Base-by-base conservation (phyloP, 1,284 basidiomycete genomes). In the Ganoderma multipileum region DNA sequence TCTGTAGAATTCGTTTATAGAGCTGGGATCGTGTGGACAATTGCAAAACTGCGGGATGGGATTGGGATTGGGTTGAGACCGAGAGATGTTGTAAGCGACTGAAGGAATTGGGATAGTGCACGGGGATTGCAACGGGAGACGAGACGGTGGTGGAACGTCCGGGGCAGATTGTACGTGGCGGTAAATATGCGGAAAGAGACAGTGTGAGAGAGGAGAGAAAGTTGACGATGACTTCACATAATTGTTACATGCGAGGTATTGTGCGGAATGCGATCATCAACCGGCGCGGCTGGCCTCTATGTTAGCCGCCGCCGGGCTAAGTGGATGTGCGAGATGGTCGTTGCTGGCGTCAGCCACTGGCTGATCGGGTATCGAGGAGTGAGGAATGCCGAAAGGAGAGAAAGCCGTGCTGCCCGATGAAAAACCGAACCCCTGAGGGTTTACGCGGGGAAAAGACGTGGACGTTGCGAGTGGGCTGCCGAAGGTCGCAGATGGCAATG, bases 311-410 rank as follows among this genome's bases (percentile, higher is more conserved):
- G 83, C 80, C 76, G 83, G 82, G 74, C 87, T 83, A 79, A 87
- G 80, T 75, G 82, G 81, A 77, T 82, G 83, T 77, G 80, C 77
- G 79, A 85, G 83, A 71, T 73, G 75, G 67, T 77, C 76, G 64
- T 76, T 75, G 76, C 70, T 78, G 72, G 70, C 65, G 68, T 78
- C 79, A 76, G 78, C 80, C 79, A 75, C 87, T 83, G 81, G 84
- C 80, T 86, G 85, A 78, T 89, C 88, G 87, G 89, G 87, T 89
- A 90, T 91, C 80, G 82, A 82, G 75, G 84, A 81, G 81, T 86
- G 86, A 62, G 86, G 82, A 61, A 87, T 79, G 77, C 87, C 88
- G 76, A 91, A 91, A 54, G 91, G 89, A 72, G 89, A 89, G 79
- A 91, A 91, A 47, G 82, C 71, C 67, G 81, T 75, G n/a, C 78